Conservation (phyloP, 1,284 basidiomycete genomes). For the Erythrobasidium hasegawianum region DNA sequence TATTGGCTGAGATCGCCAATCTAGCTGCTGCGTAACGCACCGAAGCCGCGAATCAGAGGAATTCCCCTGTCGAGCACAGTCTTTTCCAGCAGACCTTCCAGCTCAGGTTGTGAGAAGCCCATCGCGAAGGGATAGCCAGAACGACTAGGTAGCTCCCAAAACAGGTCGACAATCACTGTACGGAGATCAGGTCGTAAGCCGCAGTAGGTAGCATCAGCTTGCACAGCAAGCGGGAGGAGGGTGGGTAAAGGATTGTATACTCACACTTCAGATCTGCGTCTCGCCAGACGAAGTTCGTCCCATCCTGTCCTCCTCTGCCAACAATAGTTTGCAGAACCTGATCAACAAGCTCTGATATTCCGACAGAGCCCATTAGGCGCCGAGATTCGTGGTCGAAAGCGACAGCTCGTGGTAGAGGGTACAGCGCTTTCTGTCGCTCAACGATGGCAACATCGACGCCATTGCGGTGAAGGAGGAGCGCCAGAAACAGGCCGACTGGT, state of each 20-base stretch:
- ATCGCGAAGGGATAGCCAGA: slow-evolving; percentile 37
- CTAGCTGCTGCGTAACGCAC: too few relatives aligned
- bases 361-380: slow-evolving; percentile 34
- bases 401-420: slow-evolving; percentile 40
- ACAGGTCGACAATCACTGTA: slow-evolving; percentile 19
- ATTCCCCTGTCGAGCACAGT: slow-evolving; percentile 7
- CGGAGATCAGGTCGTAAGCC: too few relatives aligned
- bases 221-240: too few relatives aligned
- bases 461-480: slow-evolving; percentile 34
- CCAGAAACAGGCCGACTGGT: slow-evolving; percentile 24
- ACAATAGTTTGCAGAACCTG: slow-evolving; percentile 34
- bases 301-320: slow-evolving; percentile 24
- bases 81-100: slow-evolving; percentile 30
- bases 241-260: too few relatives aligned
- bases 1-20: too few relatives aligned
- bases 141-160: slow-evolving; percentile 29
- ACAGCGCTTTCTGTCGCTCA: slow-evolving; percentile 39
- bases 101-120: slow-evolving; percentile 37
- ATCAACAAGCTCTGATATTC: slow-evolving; percentile 12
- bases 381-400: slow-evolving; percentile 40
- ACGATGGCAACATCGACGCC: slow-evolving; percentile 38
- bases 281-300: slow-evolving; percentile 39
- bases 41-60: slow-evolving; percentile 14
- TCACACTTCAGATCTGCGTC: slow-evolving; percentile 37
- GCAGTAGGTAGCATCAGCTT: too few relatives aligned